A percentile compares a stretch with the other conserved stretches of the same genome.
Evolutionary conservation across 768 basidiomycete species (phyloP).

Genomic region (Pleurotus cornucopiae): DNA sequence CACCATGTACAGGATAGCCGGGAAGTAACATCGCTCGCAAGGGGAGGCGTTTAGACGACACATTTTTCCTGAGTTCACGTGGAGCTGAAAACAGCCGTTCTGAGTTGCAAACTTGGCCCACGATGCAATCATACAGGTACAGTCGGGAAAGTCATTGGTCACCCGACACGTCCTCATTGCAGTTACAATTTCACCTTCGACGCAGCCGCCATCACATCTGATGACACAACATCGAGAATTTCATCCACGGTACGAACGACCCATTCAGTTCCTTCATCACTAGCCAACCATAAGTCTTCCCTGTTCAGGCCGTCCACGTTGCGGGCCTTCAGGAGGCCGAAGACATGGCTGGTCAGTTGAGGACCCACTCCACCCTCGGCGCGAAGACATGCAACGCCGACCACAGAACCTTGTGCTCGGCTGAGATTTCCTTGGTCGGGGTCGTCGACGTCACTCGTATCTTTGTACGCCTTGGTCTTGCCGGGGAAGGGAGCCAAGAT

Average conservation of each 20-base stretch:
- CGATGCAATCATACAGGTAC: constrained; percentile 35
- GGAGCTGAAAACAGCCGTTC: constrained; percentile 24
- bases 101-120: constrained; percentile 31
- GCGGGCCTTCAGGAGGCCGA: constrained; percentile 85
- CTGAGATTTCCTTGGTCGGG: constrained; percentile 79
- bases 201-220: constrained; percentile 26
- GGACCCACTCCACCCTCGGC: constrained; percentile 83
- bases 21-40: neutral
- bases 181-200: constrained; percentile 11
- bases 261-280: constrained; percentile 88
- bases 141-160: constrained; percentile 26
- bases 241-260: constrained; percentile 79
- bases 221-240: constrained; percentile 69
- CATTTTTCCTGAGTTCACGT: constrained; percentile 24
- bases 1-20: constrained; percentile 1
- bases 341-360: constrained; percentile 84
- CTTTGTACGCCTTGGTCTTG: constrained; percentile 37
- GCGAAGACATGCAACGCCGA: constrained; percentile 81
- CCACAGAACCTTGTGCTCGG: constrained; percentile 78
- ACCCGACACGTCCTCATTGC: constrained; percentile 27
- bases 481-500: constrained; percentile 74
- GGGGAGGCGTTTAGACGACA: constrained; percentile 1
- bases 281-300: constrained; percentile 78
- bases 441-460: constrained; percentile 37
- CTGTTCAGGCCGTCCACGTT: constrained; percentile 50